Percentiles rank a stretch among this genome's conserved stretches.
Conservation (phyloP, 1,139 yeast genomes). For the Wickerhamomyces sp. region DNA sequence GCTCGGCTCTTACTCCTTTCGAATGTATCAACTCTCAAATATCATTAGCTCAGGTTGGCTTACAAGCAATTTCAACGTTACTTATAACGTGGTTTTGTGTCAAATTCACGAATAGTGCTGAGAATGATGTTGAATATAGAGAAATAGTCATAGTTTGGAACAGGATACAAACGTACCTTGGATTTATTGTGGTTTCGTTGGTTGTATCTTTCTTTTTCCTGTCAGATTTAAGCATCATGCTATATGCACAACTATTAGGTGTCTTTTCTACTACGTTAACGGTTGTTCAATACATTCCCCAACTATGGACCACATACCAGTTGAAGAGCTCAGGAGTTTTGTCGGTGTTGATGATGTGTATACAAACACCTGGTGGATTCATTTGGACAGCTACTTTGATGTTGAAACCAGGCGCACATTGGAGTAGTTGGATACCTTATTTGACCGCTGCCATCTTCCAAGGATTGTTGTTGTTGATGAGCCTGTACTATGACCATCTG, state of each 20-base stretch:
- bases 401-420: conserved; percentile 68
- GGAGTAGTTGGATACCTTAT: conserved; percentile 88
- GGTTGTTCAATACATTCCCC: conserved; percentile 74
- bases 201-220: conserved; percentile 34
- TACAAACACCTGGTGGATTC: conserved; percentile 90
- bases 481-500: conserved; percentile 37
- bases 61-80: conserved; percentile 63
- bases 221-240: conserved; percentile 14
- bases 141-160: conserved; percentile 40
- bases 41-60: conserved; percentile 64
- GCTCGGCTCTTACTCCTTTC: conserved; percentile 40
- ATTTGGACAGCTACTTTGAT: conserved; percentile 69
- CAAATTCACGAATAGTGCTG: conserved; percentile 41
- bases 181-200: conserved; percentile 32
- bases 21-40: conserved; percentile 68
- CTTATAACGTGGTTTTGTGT: conserved; percentile 54
- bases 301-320: conserved; percentile 61
- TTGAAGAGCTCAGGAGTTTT: conserved; percentile 78
- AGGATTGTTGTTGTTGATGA: conserved; percentile 46
- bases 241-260: conserved; percentile 60
- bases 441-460: conserved; percentile 70
- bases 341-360: conserved; percentile 75
- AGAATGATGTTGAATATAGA: conserved; percentile 37
- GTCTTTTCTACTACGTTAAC: conserved; percentile 58
- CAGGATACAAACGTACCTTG: conserved; percentile 6